These are phyloP conservation scores for Rossbeevera mucosa DNA, from an alignment of 768 basidiomycete genomes.

Conservation along the genomic window DNA sequence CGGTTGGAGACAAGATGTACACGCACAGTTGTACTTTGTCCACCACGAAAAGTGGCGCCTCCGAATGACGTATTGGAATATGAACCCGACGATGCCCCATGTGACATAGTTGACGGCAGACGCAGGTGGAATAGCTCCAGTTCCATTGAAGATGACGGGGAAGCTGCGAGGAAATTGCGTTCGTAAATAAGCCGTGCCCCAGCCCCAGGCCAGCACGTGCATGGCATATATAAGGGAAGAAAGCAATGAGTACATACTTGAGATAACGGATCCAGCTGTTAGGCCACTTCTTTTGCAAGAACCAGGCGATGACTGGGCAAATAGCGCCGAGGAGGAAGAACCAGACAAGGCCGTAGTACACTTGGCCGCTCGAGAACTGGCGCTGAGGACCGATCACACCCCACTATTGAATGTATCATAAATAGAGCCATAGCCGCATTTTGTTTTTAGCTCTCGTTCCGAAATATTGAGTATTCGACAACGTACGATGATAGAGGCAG, in stretches of 20 bases:
- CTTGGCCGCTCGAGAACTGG: constrained; percentile 64
- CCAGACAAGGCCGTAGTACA: constrained; percentile 59
- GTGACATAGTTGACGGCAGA: constrained; percentile 62
- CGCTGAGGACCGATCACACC: constrained; percentile 80
- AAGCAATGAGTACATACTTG: constrained; percentile 42
- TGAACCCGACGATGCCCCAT: constrained; percentile 62
- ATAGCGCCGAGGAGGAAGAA: constrained; percentile 78
- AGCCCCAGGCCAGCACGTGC: not conserved
- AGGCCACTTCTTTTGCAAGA: constrained; percentile 56
- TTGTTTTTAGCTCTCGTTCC: constrained; percentile 6
- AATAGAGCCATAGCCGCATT: not conserved
- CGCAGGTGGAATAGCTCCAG: constrained; percentile 60
- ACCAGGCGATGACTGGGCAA: constrained; percentile 53
- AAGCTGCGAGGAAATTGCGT: constrained; percentile 27
- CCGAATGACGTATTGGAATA: constrained; percentile 62
- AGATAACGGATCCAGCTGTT: constrained; percentile 59
- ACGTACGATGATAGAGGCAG: constrained; percentile 48
- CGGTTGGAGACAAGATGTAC: not conserved
- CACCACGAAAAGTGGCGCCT: constrained; percentile 65
- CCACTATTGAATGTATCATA: constrained; percentile 34
- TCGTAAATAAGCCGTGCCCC: not conserved
- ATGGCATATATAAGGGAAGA: not conserved
- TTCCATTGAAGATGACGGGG: constrained; percentile 54
- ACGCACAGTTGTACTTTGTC: constrained; percentile 47
- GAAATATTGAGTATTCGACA: not conserved